A percentile compares a stretch with the other conserved stretches of the same genome.
Evolutionary conservation across 164 flowering plant species (phyloP).

Genomic region (Vitis cinerea): DNA sequence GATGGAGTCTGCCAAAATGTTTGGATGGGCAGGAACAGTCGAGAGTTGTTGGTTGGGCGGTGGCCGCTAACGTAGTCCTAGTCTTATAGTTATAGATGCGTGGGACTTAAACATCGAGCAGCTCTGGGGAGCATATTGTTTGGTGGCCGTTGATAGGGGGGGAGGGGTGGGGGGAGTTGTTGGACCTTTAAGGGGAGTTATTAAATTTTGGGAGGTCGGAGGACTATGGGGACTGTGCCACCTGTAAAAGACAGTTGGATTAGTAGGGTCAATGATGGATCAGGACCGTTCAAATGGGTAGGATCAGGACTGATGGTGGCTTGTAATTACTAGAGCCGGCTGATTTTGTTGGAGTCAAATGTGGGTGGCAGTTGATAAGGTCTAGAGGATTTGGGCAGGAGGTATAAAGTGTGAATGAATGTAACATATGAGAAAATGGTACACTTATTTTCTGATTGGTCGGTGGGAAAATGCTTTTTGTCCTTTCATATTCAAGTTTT

Average conservation of each 20-base stretch:
- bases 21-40: not conserved
- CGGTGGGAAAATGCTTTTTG: too few relatives aligned
- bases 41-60: not conserved
- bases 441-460: too few relatives aligned
- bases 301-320: not conserved
- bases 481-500: too few relatives aligned
- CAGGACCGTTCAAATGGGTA: not conserved
- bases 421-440: too few relatives aligned
- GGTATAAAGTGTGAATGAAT: too few relatives aligned
- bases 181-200: too few relatives aligned
- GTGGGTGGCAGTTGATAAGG: constrained; percentile 19
- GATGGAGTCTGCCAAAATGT: not conserved
- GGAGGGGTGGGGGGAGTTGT: not conserved
- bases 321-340: too few relatives aligned
- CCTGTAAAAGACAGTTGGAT: too few relatives aligned
- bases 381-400: not conserved
- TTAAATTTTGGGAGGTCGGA: too few relatives aligned
- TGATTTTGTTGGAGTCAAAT: too few relatives aligned
- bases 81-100: not conserved
- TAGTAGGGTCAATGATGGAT: too few relatives aligned
- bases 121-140: not conserved
- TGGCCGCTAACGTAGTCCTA: not conserved
- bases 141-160: not conserved
- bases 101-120: constrained; percentile 11
- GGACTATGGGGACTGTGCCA: too few relatives aligned